phyloP scores from a whole-genome alignment of 225 moss, liverwort and hornwort species.

The Pseudisothecium myosuroides region DNA sequence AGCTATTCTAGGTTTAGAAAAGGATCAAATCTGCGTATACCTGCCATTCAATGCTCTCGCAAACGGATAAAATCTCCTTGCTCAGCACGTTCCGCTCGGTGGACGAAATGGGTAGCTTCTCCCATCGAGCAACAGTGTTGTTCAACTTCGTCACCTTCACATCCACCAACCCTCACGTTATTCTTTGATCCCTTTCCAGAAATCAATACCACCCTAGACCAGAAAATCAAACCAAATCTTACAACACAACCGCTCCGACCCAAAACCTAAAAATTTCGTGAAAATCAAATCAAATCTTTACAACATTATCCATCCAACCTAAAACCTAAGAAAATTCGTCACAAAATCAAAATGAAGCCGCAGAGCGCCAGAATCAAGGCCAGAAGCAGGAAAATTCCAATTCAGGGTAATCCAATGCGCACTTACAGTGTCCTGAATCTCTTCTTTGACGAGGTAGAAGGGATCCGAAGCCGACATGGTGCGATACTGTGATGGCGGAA shows the following conservation, averaged over 20 bases:
- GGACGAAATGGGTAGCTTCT: constrained; percentile 33
- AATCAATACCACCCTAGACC: background rate
- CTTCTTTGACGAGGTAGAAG: constrained; percentile 87
- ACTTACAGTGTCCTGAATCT: constrained; percentile 71
- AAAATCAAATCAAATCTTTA: background rate
- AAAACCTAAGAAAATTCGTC: background rate
- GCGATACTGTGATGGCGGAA: background rate
- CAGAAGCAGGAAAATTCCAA: background rate
- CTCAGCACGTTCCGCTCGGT: constrained; percentile 37
- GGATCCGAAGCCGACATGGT: constrained; percentile 84
- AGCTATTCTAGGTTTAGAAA: background rate
- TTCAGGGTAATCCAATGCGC: background rate
- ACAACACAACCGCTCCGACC: background rate
- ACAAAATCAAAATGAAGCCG: background rate
- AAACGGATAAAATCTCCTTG: constrained; percentile 49
- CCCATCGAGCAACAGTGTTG: constrained; percentile 39
- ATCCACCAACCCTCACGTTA: background rate
- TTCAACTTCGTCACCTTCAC: constrained; percentile 34
- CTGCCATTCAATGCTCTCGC: constrained; percentile 85
- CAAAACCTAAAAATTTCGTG: background rate
- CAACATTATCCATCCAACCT: background rate
- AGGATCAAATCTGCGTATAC: constrained; percentile 8
- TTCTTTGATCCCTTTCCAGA: background rate
- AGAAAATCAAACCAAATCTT: background rate
- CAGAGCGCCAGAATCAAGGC: background rate